Percentiles rank a stretch among this genome's conserved stretches.
Conservation (phyloP, 371 early-diverging fungal genomes). For the Mortierella sp. region DNA sequence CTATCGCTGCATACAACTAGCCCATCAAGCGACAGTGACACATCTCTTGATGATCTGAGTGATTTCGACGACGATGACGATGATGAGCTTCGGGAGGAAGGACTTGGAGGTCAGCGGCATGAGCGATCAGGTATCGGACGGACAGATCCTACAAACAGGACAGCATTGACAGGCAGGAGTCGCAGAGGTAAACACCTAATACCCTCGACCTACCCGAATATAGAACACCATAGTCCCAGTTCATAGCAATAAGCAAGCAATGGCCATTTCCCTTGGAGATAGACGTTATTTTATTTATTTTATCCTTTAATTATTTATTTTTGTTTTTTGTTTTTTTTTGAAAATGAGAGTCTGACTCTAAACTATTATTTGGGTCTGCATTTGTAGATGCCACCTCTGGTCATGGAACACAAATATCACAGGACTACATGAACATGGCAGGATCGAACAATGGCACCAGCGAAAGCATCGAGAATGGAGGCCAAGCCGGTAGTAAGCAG, state of each 20-base stretch:
- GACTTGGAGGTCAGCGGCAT: slow-evolving; percentile 14
- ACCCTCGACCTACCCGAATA: slow-evolving; percentile 10
- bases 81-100: slow-evolving; percentile 27
- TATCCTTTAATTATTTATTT: not conserved
- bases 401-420: slow-evolving; percentile 8
- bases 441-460: not conserved
- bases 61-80: slow-evolving; percentile 41
- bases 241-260: slow-evolving; percentile 13
- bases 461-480: slow-evolving; percentile 6
- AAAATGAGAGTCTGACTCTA: not conserved
- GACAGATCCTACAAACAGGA: slow-evolving; percentile 14
- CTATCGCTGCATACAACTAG: slow-evolving; percentile 13
- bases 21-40: slow-evolving; percentile 52
- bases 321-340: not conserved
- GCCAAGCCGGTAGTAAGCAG: slow-evolving; percentile 8
- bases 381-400: slow-evolving; percentile 18
- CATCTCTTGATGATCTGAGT: slow-evolving; percentile 44
- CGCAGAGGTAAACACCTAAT: slow-evolving; percentile 39
- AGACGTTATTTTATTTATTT: not conserved
- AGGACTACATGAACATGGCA: slow-evolving; percentile 9
- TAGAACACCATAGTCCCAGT: slow-evolving; percentile 18
- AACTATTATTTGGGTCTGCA: not conserved
- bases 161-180: slow-evolving; percentile 23
- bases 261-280: not conserved
- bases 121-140: slow-evolving; percentile 12